Evolutionary conservation across 2,329 filamentous ascomycete species (phyloP), one percentile per base, ranked within the genome.

Genomic region (Pseudocercospora fuligena): DNA sequence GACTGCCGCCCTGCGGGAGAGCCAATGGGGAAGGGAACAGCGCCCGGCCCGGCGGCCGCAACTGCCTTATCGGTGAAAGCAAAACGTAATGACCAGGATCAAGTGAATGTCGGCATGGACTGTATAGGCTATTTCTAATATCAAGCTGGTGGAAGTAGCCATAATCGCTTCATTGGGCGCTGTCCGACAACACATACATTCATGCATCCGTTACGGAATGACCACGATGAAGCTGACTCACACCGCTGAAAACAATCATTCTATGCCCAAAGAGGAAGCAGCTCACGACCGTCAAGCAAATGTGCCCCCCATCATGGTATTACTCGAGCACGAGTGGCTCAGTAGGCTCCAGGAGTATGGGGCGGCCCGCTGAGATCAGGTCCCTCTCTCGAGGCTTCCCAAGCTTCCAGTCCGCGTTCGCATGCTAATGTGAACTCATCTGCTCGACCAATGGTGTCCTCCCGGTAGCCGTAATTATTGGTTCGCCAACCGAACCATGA

Each of bases 401-500:
- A 75, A 9, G 62, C 69, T 29, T 65, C 49, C 47, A 77, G 33
- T 1, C 73, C 74, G 16, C 36, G 63, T 60, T 76, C 74, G 14
- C 75, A 58, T 19, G 62, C 70, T 5, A 60, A 58, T 0, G 68
- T 66, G n/a, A 75, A 59, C 14, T 57, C 67, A 7, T 67, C 64
- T 9, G 74, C 72, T 27, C 75, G 63, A 12, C 60, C 59, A 5
- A 71, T 56, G 43, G 81, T 81, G 69, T 89, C 85, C 71, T 90
- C 87, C 0, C 79, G 76, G 75, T 87, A 91, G 69, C 88, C 89
- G 4, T 90, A 82, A 63, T 86, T 80, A 1, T 75, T 80, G 2
- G 79, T 85, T 75, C 83, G 85, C 89, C 90, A 92, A 23, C 88
- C 82, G 49, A 92, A 72, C 87, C 87, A 90, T 0, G 74, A 75